Evolutionary conservation across 2,329 filamentous ascomycete genomes (phyloP).

Genomic region (Parafenestella ontariensis): DNA sequence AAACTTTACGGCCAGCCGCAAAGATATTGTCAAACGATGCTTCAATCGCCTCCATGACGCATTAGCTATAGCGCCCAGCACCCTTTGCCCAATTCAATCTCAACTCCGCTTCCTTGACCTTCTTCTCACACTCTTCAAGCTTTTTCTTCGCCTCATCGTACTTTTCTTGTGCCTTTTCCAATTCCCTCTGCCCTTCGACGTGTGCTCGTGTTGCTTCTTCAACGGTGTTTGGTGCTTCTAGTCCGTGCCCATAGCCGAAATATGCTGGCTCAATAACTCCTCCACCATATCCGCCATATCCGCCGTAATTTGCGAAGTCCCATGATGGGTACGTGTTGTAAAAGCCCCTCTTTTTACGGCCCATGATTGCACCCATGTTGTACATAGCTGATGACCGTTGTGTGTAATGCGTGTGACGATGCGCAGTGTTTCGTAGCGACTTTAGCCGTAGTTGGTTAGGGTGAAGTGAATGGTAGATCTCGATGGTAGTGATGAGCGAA

Average conservation of each 20-base stretch:
- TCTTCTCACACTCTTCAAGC: constrained; percentile 23
- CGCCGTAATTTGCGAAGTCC: background rate
- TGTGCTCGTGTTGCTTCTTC: constrained; percentile 25
- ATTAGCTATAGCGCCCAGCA: constrained; percentile 1
- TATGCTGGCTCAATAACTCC: background rate
- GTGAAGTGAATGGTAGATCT: background rate
- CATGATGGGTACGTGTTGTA: background rate
- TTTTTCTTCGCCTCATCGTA: constrained; percentile 26
- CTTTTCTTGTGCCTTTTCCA: constrained; percentile 18
- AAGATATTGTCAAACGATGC: background rate
- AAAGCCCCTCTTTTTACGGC: background rate
- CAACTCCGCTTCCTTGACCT: constrained; percentile 18
- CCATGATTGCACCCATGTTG: background rate
- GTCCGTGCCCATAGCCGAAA: background rate
- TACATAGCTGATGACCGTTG: constrained; percentile 4
- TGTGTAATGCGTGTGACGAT: background rate
- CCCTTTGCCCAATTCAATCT: constrained; percentile 12
- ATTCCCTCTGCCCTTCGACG: constrained; percentile 16
- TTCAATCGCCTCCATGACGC: background rate
- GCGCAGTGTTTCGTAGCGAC: background rate
- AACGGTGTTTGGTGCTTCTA: constrained; percentile 3
- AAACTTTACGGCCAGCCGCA: background rate
- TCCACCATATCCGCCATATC: background rate
- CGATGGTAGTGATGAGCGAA: background rate
- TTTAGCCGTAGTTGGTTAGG: background rate